These are phyloP conservation scores for Debaryomycetaceae sp. DNA, from an alignment of 1,139 yeast genomes.

Conservation along the genomic window DNA sequence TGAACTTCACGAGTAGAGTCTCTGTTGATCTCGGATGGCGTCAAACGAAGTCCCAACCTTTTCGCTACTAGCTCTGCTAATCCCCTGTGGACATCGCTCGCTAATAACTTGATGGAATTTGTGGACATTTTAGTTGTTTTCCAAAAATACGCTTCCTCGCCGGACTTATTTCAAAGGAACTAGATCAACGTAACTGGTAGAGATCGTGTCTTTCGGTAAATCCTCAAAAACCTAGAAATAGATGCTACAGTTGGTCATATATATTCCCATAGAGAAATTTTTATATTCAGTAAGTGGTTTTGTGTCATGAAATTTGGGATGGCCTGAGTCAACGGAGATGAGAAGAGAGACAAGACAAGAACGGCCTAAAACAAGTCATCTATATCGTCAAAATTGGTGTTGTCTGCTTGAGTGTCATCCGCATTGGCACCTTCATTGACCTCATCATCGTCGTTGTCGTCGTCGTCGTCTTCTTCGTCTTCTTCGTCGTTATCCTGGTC, in stretches of 20 bases:
- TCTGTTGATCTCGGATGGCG: slow-evolving; percentile 65
- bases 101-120: slow-evolving; percentile 81
- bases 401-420: neutral
- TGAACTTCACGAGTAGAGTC: slow-evolving; percentile 72
- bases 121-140: slow-evolving; percentile 49
- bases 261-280: neutral
- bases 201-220: neutral
- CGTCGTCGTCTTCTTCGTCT: slow-evolving; percentile 27
- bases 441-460: slow-evolving; percentile 28
- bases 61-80: slow-evolving; percentile 73
- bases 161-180: neutral
- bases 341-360: neutral
- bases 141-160: neutral
- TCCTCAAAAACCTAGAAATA: neutral
- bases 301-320: neutral
- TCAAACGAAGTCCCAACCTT: slow-evolving; percentile 57
- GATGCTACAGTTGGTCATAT: neutral
- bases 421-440: neutral
- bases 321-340: neutral
- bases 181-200: neutral
- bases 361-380: neutral
- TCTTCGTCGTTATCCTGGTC: slow-evolving; percentile 24
- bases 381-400: neutral
- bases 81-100: slow-evolving; percentile 91
- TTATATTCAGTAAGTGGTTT: neutral